These are phyloP conservation scores for Phaseolus lunatus DNA, from an alignment of 306 rosid species.

Conservation along the genomic window DNA sequence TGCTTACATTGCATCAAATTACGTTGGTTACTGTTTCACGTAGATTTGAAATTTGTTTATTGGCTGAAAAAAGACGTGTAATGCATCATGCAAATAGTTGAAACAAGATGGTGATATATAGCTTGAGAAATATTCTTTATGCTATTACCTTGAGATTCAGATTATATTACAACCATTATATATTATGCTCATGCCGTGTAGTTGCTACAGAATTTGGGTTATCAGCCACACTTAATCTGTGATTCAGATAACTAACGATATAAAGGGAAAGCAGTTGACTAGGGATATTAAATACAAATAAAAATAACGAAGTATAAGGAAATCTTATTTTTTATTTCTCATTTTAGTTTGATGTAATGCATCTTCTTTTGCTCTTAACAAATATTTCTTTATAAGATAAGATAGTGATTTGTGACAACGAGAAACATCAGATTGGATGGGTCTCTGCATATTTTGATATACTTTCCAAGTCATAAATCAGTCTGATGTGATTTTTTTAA, in stretches of 20 bases:
- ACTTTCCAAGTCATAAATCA: conserved; percentile 51
- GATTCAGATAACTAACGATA: conserved; percentile 59
- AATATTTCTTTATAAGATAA: conserved; percentile 72
- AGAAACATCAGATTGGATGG: conserved; percentile 81
- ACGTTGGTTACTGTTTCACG: background rate
- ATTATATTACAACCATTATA: too few relatives aligned
- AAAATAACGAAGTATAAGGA: background rate
- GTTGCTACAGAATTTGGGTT: too few relatives aligned
- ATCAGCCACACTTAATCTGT: background rate
- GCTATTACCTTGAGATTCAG: too few relatives aligned
- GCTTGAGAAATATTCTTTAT: too few relatives aligned
- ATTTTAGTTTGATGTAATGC: background rate
- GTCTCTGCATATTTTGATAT: conserved; percentile 56
- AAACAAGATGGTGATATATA: too few relatives aligned
- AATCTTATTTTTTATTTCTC: background rate
- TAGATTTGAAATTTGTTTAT: background rate
- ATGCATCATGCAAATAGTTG: too few relatives aligned
- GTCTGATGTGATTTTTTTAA: background rate
- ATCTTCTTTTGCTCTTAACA: conserved; percentile 40
- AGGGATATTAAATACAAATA: conserved; percentile 6
- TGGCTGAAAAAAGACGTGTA: too few relatives aligned
- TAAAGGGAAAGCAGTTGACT: conserved; percentile 63
- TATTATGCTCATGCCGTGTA: too few relatives aligned
- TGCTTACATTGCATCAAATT: background rate
- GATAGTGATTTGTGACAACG: conserved; percentile 79